Percentiles rank a stretch among this genome's conserved stretches.
These are phyloP conservation scores for Tephrocybe sp. DNA, from an alignment of 768 basidiomycete genomes.

Conservation along the genomic window DNA sequence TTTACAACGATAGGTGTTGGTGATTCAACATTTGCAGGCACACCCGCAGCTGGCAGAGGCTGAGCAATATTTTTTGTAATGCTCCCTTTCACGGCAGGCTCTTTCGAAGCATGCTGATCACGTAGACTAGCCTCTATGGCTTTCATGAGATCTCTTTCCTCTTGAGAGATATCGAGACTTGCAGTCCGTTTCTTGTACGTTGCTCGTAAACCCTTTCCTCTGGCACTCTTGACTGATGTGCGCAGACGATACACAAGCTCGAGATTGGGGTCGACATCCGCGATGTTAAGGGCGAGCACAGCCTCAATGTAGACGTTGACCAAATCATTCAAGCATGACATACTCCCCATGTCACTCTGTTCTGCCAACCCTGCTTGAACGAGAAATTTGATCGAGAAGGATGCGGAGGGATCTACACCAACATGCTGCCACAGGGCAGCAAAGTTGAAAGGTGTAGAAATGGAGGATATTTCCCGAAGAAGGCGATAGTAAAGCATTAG, in stretches of 20 bases:
- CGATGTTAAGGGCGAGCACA: slow-evolving; percentile 25
- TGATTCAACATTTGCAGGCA: slow-evolving; percentile 1
- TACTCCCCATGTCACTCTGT: slow-evolving; percentile 17
- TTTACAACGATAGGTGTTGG: background rate
- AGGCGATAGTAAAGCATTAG: slow-evolving; percentile 78
- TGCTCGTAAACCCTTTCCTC: slow-evolving; percentile 4
- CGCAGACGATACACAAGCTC: slow-evolving; percentile 49
- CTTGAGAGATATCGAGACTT: slow-evolving; percentile 18
- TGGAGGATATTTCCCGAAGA: slow-evolving; percentile 47
- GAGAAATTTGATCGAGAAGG: slow-evolving; percentile 53
- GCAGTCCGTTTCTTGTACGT: background rate
- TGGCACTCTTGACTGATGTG: slow-evolving; percentile 19
- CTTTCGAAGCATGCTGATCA: slow-evolving; percentile 12
- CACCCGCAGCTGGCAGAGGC: background rate
- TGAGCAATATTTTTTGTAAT: background rate
- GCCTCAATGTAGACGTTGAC: slow-evolving; percentile 26
- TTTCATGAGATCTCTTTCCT: slow-evolving; percentile 39
- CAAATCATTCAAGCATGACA: slow-evolving; percentile 37
- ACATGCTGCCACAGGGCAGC: slow-evolving; percentile 47
- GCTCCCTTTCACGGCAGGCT: background rate
- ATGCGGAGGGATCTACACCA: slow-evolving; percentile 35
- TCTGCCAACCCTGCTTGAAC: slow-evolving; percentile 32
- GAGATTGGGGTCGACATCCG: slow-evolving; percentile 36
- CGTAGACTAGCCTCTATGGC: slow-evolving; percentile 47
- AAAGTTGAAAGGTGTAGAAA: slow-evolving; percentile 49